Evolutionary conservation across 2,329 filamentous ascomycete genomes (phyloP), one percentile per base, ranked within the genome.

Genomic region (Stachybotrys chlorohalonatus): DNA sequence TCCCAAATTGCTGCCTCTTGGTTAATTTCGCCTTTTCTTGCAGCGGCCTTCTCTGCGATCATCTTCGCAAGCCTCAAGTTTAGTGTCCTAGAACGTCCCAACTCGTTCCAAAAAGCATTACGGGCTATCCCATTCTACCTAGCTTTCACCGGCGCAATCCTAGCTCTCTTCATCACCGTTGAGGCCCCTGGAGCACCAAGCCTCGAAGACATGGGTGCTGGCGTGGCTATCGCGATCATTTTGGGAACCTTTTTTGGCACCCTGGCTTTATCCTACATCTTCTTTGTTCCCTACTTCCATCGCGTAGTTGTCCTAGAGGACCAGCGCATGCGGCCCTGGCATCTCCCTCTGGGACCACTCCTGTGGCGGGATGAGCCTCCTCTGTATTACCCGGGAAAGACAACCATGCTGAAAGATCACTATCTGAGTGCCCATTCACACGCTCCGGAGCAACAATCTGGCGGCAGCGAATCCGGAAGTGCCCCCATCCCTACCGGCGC

Each of bases 181-280:
- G 58, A 59, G 17, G 57, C 51, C 15, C 59, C 55, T 6, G 58
- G 56, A 7, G 58, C 57, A 7, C 60, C 59, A 13, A 55, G 55
- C 1, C 57, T 72, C 24, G 62, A 73, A 53, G 67, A 71, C 32
- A 62, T 64, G 15, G 70, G 68, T 7, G 59, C 60, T 31, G 66
- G 68, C 70, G 8, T 84, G 80, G 79, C 90, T 82, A 84, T 78
- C 11, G 72, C 79, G 13, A 85, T 90, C 57, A 85, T 83, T 16
- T 64, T 90, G 56, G 85, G 86, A 9, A 67, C 69, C 47, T 69
- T 66, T 57, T 62, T 60, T 46, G 69, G 67, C 6, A 57, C 62
- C 45, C 61, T 66, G 7, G 13, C 62, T 11, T 60, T 71, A 16
- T 56, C 63, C 6, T 66, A 66, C 53, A 54, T 64, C 52, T 71